These are phyloP conservation scores for Sarcomyxa edulis DNA, from an alignment of 768 basidiomycete genomes.

Conservation along the genomic window DNA sequence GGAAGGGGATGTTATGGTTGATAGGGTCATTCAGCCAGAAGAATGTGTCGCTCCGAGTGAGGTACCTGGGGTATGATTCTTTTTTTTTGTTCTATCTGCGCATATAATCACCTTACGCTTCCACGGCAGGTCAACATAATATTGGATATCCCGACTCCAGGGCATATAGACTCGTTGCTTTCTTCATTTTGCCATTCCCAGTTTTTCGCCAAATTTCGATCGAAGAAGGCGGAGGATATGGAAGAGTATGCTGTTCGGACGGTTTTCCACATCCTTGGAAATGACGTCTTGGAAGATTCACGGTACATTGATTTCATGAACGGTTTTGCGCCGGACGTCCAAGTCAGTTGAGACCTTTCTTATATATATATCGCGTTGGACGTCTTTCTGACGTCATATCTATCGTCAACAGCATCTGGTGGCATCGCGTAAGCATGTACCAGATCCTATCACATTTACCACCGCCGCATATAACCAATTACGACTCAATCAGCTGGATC, in stretches of 20 bases:
- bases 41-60: slow-evolving; percentile 55
- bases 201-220: slow-evolving; percentile 45
- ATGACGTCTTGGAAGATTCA: slow-evolving; percentile 62
- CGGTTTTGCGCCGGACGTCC: slow-evolving; percentile 50
- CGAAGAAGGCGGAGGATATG: slow-evolving; percentile 30
- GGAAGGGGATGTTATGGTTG: slow-evolving; percentile 32
- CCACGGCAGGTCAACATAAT: slow-evolving; percentile 51
- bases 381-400: too few relatives aligned
- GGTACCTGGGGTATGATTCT: slow-evolving; percentile 34
- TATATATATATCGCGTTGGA: background rate
- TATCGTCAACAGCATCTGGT: slow-evolving; percentile 59
- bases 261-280: slow-evolving; percentile 70
- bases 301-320: slow-evolving; percentile 72
- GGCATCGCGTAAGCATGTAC: slow-evolving; percentile 53
- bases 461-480: slow-evolving; percentile 69
- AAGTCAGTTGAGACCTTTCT: slow-evolving; percentile 40
- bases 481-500: slow-evolving; percentile 66
- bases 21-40: slow-evolving; percentile 52
- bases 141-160: slow-evolving; percentile 64
- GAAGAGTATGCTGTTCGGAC: slow-evolving; percentile 43
- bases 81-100: background rate
- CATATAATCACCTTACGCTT: background rate
- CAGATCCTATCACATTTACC: slow-evolving; percentile 70
- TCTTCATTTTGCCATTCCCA: slow-evolving; percentile 39
- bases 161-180: slow-evolving; percentile 48